phyloP scores from a whole-genome alignment of 2,329 filamentous ascomycete genomes.

The Periconia sp. region DNA sequence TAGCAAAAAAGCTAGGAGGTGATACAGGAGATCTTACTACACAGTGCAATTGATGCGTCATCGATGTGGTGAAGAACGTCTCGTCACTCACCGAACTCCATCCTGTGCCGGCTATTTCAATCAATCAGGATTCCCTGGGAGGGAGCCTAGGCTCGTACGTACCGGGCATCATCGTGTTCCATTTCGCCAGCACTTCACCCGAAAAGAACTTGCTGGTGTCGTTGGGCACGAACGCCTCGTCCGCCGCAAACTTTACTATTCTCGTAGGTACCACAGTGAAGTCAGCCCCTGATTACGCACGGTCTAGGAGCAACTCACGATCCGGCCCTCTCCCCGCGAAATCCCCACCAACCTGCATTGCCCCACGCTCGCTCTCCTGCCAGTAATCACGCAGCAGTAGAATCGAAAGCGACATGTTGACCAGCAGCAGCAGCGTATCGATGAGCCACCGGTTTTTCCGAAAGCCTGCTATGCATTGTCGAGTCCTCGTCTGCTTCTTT shows the following conservation, averaged over 20 bases:
- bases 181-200: conserved; percentile 5
- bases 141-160: background rate
- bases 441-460: conserved; percentile 9
- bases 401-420: conserved; percentile 10
- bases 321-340: conserved; percentile 3
- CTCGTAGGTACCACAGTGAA: conserved; percentile 10
- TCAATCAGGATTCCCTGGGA: background rate
- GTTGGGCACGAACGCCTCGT: conserved; percentile 12
- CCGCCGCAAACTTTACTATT: conserved; percentile 14
- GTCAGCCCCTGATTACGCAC: background rate
- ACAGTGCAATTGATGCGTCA: conserved; percentile 16
- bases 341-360: conserved; percentile 6
- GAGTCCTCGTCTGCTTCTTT: background rate
- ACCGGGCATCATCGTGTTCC: conserved; percentile 16
- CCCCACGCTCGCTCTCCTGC: background rate
- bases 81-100: conserved; percentile 5
- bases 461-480: conserved; percentile 1
- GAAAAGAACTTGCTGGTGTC: conserved; percentile 14
- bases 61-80: conserved; percentile 12
- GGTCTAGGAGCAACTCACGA: background rate
- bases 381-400: conserved; percentile 5
- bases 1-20: background rate
- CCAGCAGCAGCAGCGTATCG: conserved; percentile 5
- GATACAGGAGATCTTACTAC: conserved; percentile 2
- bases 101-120: conserved; percentile 5